Evolutionary conservation across 257 asterid species (phyloP).

Genomic region (Linderniella brevidens): DNA sequence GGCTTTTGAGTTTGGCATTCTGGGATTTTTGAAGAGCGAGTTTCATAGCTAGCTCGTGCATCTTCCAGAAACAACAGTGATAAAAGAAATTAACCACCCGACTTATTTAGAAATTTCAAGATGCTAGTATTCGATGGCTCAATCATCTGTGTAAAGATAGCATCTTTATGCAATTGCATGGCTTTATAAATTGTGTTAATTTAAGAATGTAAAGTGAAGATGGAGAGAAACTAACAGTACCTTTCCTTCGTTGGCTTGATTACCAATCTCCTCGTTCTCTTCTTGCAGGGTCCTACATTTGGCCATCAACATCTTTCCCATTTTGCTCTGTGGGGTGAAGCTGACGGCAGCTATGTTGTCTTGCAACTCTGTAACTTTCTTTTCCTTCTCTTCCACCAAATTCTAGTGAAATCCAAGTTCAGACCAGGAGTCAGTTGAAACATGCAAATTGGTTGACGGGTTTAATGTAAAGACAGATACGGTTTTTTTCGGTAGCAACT

Average conservation of each 20-base stretch:
- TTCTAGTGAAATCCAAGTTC: slow-evolving; percentile 23
- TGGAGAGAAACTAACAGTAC: slow-evolving; percentile 17
- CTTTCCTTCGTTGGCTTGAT: slow-evolving; percentile 98
- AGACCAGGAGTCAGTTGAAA: neutral
- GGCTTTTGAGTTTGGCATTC: slow-evolving; percentile 59
- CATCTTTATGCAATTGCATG: neutral
- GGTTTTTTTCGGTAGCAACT: no score
- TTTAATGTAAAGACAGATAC: no score
- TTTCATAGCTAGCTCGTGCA: slow-evolving; percentile 76
- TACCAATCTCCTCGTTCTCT: slow-evolving; percentile 96
- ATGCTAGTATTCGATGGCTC: no score
- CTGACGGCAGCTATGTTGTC: slow-evolving; percentile 83
- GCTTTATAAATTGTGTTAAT: neutral
- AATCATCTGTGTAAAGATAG: neutral
- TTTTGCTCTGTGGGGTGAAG: slow-evolving; percentile 93
- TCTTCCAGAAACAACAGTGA: slow-evolving; percentile 25
- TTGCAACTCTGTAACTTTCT: slow-evolving; percentile 78
- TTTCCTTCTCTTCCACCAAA: slow-evolving; percentile 97
- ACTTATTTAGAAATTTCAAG: neutral
- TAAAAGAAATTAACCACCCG: neutral
- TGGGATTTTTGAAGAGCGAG: slow-evolving; percentile 76
- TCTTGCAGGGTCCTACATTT: slow-evolving; percentile 88
- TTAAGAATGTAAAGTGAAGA: neutral
- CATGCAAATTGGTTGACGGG: neutral
- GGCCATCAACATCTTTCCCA: slow-evolving; percentile 95